Conservation (phyloP, 192 early-diverging fungal genomes). For the Phlyctochytrium bullatum region DNA sequence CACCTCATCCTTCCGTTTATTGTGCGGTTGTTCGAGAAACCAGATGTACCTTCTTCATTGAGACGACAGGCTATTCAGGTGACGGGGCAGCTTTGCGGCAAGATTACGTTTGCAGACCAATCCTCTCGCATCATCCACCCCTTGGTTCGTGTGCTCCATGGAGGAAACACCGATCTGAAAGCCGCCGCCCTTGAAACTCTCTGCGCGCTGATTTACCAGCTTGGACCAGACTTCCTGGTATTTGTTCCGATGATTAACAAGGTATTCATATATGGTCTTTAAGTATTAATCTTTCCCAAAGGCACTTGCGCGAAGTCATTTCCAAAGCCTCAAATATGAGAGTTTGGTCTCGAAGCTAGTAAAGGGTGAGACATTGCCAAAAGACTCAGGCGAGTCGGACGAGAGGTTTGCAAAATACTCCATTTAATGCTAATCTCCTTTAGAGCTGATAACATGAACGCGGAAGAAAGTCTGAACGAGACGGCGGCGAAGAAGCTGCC, state of each 20-base stretch:
- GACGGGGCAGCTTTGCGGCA: conserved; percentile 69
- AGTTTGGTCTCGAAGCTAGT: conserved; percentile 69
- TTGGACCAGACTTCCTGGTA: conserved; percentile 80
- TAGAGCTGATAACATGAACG: conserved; percentile 19
- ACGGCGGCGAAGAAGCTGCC: conserved; percentile 66
- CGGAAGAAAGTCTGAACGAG: conserved; percentile 39
- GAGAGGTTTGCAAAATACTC: conserved; percentile 21
- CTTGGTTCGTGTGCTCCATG: conserved; percentile 71
- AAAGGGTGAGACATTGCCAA: conserved; percentile 74
- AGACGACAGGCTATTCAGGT: conserved; percentile 66
- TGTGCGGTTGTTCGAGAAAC: conserved; percentile 74
- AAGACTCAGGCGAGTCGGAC: conserved; percentile 58
- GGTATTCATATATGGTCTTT: conserved; percentile 30
- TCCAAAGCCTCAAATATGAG: conserved; percentile 73
- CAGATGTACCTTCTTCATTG: conserved; percentile 58
- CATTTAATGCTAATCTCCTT: conserved; percentile 14
- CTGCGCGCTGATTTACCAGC: conserved; percentile 76
- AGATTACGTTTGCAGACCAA: conserved; percentile 80
- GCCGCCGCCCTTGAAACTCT: conserved; percentile 76
- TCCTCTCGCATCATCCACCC: conserved; percentile 85
- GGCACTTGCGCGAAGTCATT: conserved; percentile 58
- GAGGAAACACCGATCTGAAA: conserved; percentile 50
- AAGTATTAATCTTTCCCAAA: background rate
- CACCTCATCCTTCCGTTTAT: conserved; percentile 85
- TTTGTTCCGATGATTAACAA: conserved; percentile 87